Evolutionary conservation across 352 stramenopile genomes (phyloP).

Genomic region (Pilasporangium apinafurcum): DNA sequence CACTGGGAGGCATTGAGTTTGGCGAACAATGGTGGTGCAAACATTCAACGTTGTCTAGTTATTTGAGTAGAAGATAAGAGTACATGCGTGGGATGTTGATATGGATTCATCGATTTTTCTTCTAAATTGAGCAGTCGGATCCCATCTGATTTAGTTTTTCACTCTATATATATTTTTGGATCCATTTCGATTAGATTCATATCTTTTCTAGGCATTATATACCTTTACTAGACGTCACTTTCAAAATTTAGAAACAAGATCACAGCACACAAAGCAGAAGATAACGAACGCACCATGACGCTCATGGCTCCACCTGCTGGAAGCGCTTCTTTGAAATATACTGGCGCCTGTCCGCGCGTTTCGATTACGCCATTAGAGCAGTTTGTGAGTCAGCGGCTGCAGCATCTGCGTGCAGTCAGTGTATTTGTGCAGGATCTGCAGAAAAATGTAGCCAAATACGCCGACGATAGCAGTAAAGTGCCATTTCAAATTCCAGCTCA

Average conservation of each 20-base stretch:
- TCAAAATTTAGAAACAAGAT: no score
- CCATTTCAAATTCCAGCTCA: constrained; percentile 8
- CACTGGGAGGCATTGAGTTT: no score
- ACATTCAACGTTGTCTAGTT: no score
- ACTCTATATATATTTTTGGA: background rate
- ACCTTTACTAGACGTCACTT: no score
- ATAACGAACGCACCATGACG: background rate
- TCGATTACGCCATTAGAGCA: constrained; percentile 18
- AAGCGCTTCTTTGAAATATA: background rate
- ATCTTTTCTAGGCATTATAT: no score
- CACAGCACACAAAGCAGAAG: background rate
- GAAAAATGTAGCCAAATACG: constrained; percentile 27
- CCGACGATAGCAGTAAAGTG: constrained; percentile 17
- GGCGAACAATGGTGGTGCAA: no score
- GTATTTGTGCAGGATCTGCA: constrained; percentile 27
- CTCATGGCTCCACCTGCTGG: background rate
- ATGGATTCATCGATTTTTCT: background rate
- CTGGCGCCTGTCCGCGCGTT: no score
- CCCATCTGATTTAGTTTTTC: no score
- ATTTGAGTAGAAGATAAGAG: constrained; percentile 3
- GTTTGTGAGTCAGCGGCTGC: constrained; percentile 19
- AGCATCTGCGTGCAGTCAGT: constrained; percentile 13
- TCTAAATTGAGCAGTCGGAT: no score
- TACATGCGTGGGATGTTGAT: background rate
- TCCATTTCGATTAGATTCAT: no score